Percentiles rank a stretch among this genome's conserved stretches.
phyloP scores from a whole-genome alignment of 2,329 filamentous ascomycete genomes.

The Eutypella sp. region DNA sequence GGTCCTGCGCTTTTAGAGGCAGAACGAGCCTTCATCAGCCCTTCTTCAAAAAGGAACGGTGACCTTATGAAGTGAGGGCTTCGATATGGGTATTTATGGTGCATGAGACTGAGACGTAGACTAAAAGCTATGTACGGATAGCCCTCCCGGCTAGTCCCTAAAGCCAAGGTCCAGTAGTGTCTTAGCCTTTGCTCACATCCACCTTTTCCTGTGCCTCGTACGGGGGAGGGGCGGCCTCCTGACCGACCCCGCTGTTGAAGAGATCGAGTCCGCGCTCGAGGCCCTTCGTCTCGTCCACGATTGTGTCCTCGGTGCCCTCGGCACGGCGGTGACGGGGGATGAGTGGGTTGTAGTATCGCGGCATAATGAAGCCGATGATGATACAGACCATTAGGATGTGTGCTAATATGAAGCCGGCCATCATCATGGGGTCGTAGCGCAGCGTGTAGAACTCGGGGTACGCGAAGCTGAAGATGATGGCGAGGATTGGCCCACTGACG shows the following conservation, averaged over 20 bases:
- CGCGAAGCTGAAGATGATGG: constrained; percentile 48
- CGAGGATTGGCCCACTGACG: constrained; percentile 42
- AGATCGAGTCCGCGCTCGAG: background rate
- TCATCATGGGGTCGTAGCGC: constrained; percentile 45
- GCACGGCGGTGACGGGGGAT: constrained; percentile 40
- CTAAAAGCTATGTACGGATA: too few species aligned
- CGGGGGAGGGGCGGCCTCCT: background rate
- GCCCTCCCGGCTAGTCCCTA: too few species aligned
- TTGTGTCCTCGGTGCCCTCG: constrained; percentile 32
- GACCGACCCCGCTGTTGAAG: background rate
- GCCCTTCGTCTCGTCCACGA: constrained; percentile 4
- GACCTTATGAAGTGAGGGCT: too few species aligned
- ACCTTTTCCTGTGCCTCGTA: background rate
- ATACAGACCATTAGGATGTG: constrained; percentile 43
- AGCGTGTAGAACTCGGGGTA: constrained; percentile 45
- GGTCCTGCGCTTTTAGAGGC: too few species aligned
- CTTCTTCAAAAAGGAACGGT: too few species aligned
- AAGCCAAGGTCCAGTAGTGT: too few species aligned
- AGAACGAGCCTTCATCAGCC: too few species aligned
- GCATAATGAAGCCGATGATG: constrained; percentile 43
- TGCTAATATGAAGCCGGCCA: constrained; percentile 44
- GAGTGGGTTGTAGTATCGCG: constrained; percentile 49
- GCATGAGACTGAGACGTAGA: too few species aligned
- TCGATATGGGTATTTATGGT: too few species aligned
- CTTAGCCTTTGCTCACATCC: background rate